Percentiles rank a stretch among this genome's conserved stretches.
Conservation (phyloP, 2,329 filamentous ascomycete genomes). For the Curvularia sp. region DNA sequence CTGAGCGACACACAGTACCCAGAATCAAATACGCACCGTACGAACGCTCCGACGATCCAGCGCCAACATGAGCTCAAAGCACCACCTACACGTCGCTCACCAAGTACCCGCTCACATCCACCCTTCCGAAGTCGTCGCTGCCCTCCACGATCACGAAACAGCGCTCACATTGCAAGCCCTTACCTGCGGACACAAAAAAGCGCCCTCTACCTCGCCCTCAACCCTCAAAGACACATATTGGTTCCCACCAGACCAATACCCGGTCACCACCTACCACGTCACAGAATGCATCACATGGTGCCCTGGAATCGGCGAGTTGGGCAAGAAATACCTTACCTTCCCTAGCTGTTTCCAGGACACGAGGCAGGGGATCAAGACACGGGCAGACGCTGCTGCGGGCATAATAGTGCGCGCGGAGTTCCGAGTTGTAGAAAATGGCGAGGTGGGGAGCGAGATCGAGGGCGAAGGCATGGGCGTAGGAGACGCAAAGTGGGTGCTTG, state of each 20-base stretch:
- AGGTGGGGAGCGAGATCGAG: constrained; percentile 36
- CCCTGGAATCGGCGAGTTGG: constrained; percentile 42
- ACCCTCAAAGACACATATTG: constrained; percentile 46
- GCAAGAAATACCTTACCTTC: constrained; percentile 43
- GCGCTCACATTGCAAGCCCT: constrained; percentile 45
- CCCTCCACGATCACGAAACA: constrained; percentile 47
- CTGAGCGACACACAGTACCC: neutral
- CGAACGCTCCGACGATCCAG: neutral
- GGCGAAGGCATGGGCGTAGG: constrained; percentile 44
- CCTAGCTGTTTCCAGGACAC: constrained; percentile 44
- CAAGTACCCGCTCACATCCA: constrained; percentile 39
- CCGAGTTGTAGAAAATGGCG: constrained; percentile 36
- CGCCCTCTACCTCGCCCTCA: constrained; percentile 29
- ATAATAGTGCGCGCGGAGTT: constrained; percentile 44
- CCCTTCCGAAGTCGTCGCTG: constrained; percentile 35
- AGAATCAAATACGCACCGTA: neutral
- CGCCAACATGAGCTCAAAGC: constrained; percentile 36
- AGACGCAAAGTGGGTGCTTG: constrained; percentile 43
- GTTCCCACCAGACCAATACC: constrained; percentile 41
- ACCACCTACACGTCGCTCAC: constrained; percentile 43
- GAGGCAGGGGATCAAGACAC: constrained; percentile 41
- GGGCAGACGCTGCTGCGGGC: constrained; percentile 40
- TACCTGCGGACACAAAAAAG: constrained; percentile 38
- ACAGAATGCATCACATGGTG: constrained; percentile 40
- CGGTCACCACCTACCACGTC: constrained; percentile 40